phyloP scores from a whole-genome alignment of 805 yeast species.

The Zygosaccharomyces siamensis region DNA sequence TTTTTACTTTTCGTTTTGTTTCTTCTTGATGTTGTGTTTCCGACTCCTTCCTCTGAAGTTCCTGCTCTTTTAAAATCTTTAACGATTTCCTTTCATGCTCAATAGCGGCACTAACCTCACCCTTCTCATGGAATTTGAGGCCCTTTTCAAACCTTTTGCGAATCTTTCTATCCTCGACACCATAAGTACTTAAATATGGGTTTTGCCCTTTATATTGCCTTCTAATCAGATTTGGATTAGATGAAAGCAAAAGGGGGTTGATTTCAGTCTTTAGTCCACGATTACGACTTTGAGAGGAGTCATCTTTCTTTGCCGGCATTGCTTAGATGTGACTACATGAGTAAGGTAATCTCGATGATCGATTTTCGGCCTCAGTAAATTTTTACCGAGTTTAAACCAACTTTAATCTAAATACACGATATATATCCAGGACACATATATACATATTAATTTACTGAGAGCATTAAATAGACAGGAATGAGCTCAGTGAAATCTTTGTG shows the following conservation, averaged over 20 bases:
- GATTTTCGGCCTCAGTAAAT: not conserved
- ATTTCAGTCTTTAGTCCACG: conserved; percentile 30
- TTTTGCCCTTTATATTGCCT: conserved; percentile 23
- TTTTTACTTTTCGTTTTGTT: conserved; percentile 33
- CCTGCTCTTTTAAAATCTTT: conserved; percentile 2
- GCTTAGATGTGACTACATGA: not conserved
- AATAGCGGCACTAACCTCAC: conserved; percentile 36
- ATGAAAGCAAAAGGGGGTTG: conserved; percentile 29
- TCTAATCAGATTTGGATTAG: conserved; percentile 29
- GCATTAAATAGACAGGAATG: not conserved
- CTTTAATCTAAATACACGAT: not conserved
- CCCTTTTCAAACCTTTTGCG: conserved; percentile 18
- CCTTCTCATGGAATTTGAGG: conserved; percentile 48
- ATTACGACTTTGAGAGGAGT: not conserved
- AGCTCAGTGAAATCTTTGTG: not conserved
- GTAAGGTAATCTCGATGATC: not conserved
- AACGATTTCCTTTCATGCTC: conserved; percentile 15
- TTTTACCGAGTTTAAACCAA: not conserved
- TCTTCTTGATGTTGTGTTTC: conserved; percentile 34
- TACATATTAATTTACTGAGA: not conserved
- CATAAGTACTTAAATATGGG: conserved; percentile 27
- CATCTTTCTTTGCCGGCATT: conserved; percentile 1
- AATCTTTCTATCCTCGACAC: conserved; percentile 5
- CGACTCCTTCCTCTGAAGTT: conserved; percentile 18
- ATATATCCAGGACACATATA: not conserved